Evolutionary conservation across 179 eudicot species (phyloP), one percentile per base, ranked within the genome.

Genomic region (Amaranthus tricolor): DNA sequence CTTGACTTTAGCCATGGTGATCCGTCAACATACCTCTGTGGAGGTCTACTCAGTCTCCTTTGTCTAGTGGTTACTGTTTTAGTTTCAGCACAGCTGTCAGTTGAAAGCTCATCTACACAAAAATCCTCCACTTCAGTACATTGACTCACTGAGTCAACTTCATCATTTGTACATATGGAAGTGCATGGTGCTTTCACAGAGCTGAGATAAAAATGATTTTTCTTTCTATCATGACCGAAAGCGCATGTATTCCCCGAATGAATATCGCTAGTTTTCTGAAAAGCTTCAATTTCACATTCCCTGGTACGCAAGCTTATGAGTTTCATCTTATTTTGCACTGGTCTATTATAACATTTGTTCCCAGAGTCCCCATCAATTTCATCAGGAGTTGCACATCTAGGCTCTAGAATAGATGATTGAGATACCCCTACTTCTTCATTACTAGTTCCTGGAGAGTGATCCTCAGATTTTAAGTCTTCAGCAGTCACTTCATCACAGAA

Each of bases 1-100:
- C 73, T 60, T 68, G 67, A 58, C 43, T 49, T 50, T 5, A 51
- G 7, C 21, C 14, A 68, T 19, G 50, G 68, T 7, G 68, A 59
- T 31, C 60, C 78, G 11, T 68, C 78, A 48, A 40, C 47, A 68
- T 76, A 76, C 45, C 74, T 76, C 72, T 76, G 67, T 24, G 73
- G 73, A 40, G 78, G 78, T 43, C 56, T 76, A 50, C 74, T 49
- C 53, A 68, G 10, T 43, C 78, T 76, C 50, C 73, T 68, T 60
- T 60, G 67, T 51, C 74, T 76, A 68, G 20, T 49, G 49, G 10
- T n/a, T 67, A 9, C 66, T 6, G 21, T 49, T 8, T 24, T 60
- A 6, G 47, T 54, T 59, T 58, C 60, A 59, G 68, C 53, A 68
- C 71, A 76, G 60, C 74, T 76, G 67, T 76, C 78, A 68, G 73